Percentiles rank a stretch among this genome's conserved stretches.
phyloP scores from a whole-genome alignment of 169 alveolate genomes.

The Plasmodium cynomolgi region DNA sequence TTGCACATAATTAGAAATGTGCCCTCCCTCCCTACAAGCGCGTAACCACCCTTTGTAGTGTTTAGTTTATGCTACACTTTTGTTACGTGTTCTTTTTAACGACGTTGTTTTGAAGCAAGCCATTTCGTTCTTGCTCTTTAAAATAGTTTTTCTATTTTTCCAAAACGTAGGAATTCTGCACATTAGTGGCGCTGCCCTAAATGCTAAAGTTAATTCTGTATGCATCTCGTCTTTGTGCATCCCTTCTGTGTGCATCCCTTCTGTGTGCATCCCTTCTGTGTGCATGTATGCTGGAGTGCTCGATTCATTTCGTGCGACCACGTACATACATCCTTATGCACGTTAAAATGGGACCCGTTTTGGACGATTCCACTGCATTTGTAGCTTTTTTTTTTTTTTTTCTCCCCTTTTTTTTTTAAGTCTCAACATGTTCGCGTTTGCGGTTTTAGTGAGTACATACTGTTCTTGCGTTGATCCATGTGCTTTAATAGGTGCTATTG shows the following conservation, averaged over 20 bases:
- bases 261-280: neutral
- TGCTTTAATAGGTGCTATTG: neutral
- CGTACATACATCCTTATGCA: neutral
- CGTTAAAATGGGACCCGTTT: neutral
- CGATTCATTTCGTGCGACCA: neutral
- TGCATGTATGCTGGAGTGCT: neutral
- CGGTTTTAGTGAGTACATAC: too few relatives aligned
- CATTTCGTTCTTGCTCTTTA: neutral
- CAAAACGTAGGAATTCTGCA: neutral
- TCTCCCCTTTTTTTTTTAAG: neutral
- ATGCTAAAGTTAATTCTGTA: neutral
- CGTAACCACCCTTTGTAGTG: neutral
- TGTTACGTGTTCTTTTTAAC: neutral
- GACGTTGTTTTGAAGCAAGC: neutral
- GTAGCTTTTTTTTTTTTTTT: constrained; percentile 11
- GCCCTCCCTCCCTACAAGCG: neutral
- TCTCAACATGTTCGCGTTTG: neutral
- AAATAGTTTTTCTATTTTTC: neutral
- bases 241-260: neutral
- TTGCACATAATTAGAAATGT: neutral
- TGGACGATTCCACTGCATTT: neutral
- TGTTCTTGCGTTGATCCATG: too few relatives aligned
- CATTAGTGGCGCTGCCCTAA: neutral
- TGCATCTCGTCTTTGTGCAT: neutral
- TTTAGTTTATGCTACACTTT: neutral